A percentile compares a stretch with the other conserved stretches of the same genome.
Evolutionary conservation across 352 stramenopile species (phyloP).

Genomic region (Elongisporangium prolatum): DNA sequence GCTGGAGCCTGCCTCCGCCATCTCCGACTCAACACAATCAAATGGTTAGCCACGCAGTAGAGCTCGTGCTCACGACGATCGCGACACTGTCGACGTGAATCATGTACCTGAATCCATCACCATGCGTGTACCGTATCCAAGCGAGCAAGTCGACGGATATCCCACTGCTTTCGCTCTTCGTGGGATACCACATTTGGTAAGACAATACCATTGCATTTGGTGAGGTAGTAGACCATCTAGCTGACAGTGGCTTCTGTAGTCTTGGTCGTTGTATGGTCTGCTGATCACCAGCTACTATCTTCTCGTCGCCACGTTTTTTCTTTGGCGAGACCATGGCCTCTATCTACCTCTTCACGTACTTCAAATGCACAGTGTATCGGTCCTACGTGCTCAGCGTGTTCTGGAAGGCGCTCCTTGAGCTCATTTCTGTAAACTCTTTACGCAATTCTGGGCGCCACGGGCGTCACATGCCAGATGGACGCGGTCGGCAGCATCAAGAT

Average conservation of each 20-base stretch:
- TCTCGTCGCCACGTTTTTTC: conserved; percentile 17
- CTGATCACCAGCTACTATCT: conserved; percentile 20
- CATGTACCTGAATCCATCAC: conserved; percentile 14
- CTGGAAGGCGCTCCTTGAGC: not conserved
- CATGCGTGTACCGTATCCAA: conserved; percentile 18
- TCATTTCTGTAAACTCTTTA: conserved; percentile 16
- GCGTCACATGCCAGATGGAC: conserved; percentile 15
- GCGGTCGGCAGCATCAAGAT: conserved; percentile 18
- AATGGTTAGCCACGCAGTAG: not conserved
- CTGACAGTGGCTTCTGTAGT: not conserved
- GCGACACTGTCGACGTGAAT: conserved; percentile 5
- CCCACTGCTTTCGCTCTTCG: conserved; percentile 13
- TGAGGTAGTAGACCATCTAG: not conserved
- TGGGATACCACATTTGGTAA: conserved; percentile 29
- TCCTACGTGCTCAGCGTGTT: conserved; percentile 12
- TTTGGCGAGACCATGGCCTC: conserved; percentile 17
- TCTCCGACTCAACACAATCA: not conserved
- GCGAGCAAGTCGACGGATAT: conserved; percentile 12
- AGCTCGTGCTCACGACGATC: not conserved
- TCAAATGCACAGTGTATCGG: conserved; percentile 14
- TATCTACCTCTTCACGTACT: conserved; percentile 18
- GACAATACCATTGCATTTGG: not conserved
- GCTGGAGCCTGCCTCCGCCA: too few relatives aligned
- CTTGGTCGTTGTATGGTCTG: conserved; percentile 23
- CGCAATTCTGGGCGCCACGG: conserved; percentile 11